These are phyloP conservation scores for Daldinia bambusicola DNA, from an alignment of 495 filamentous ascomycete genomes.

Conservation along the genomic window DNA sequence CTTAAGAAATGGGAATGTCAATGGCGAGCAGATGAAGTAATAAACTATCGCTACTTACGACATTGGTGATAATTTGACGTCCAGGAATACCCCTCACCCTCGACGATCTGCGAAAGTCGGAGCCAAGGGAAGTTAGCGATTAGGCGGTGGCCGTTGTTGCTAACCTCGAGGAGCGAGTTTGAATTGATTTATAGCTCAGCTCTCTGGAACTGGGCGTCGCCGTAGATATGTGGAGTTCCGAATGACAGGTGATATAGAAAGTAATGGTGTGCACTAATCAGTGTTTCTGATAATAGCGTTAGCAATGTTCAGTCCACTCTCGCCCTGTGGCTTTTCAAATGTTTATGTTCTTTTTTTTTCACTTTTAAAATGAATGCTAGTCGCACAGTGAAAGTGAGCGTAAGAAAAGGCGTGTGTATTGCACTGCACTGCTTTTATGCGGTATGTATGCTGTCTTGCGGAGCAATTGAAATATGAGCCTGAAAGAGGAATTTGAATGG, in stretches of 20 bases:
- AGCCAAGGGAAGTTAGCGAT: conserved; percentile 47
- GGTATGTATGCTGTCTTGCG: conserved; percentile 22
- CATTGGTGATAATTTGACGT: conserved; percentile 57
- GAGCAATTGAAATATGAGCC: conserved; percentile 17
- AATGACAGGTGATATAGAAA: conserved; percentile 4
- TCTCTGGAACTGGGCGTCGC: conserved; percentile 10
- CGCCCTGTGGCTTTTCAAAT: not conserved
- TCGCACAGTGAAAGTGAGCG: not conserved
- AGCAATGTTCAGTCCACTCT: conserved; percentile 18
- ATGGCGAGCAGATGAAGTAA: conserved; percentile 28
- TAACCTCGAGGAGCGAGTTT: conserved; percentile 18
- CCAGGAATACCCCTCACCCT: conserved; percentile 52
- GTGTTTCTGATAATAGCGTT: conserved; percentile 28
- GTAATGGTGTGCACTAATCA: conserved; percentile 9
- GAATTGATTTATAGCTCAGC: conserved; percentile 23
- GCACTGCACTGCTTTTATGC: not conserved
- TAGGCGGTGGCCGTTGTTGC: conserved; percentile 20
- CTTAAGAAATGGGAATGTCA: conserved; percentile 37
- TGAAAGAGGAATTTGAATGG: conserved; percentile 28
- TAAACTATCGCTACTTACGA: conserved; percentile 54
- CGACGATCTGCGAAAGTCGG: conserved; percentile 54
- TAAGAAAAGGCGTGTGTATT: conserved; percentile 7
- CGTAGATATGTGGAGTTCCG: not conserved
- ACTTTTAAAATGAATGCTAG: not conserved
- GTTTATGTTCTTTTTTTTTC: not conserved